Conservation (phyloP, 2,329 filamentous ascomycete species). For the Kalmusia sp. region DNA sequence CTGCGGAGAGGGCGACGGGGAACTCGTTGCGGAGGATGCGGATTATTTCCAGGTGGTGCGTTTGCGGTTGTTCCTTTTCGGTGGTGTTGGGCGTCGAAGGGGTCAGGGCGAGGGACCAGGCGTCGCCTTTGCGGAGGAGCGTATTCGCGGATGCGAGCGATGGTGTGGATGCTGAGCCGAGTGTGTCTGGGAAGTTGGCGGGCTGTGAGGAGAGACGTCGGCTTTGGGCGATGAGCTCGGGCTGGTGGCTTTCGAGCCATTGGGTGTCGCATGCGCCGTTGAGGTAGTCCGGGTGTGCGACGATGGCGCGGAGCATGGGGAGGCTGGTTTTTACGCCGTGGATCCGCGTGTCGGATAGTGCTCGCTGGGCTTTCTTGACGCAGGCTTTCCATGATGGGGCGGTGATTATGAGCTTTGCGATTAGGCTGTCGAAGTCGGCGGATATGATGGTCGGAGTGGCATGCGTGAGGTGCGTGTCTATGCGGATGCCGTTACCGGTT, state of each 20-base stretch:
- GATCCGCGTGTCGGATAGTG: conserved; percentile 63
- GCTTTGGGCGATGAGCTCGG: conserved; percentile 44
- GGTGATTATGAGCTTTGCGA: conserved; percentile 67
- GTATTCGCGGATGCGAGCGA: conserved; percentile 40
- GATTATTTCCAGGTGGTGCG: conserved; percentile 62
- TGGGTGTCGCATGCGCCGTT: conserved; percentile 59
- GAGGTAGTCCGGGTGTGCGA: conserved; percentile 59
- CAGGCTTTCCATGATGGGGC: conserved; percentile 60
- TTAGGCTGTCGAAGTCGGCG: conserved; percentile 64
- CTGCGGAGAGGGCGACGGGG: conserved; percentile 58
- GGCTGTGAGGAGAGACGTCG: conserved; percentile 8
- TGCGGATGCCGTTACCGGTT: conserved; percentile 62
- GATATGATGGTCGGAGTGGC: conserved; percentile 55
- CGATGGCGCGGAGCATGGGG: conserved; percentile 60
- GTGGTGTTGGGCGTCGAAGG: conserved; percentile 26
- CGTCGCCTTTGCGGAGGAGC: conserved; percentile 65
- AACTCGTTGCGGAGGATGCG: conserved; percentile 67
- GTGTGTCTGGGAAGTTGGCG: neutral
- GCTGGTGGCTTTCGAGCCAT: conserved; percentile 63
- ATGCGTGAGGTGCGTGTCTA: conserved; percentile 63
- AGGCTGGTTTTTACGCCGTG: conserved; percentile 66
- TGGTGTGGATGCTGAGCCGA: conserved; percentile 3
- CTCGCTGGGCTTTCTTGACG: conserved; percentile 61
- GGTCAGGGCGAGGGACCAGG: conserved; percentile 61
- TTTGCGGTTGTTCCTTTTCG: conserved; percentile 24